Conservation (phyloP, 2,329 filamentous ascomycete genomes). For the Escovopsis sp. region DNA sequence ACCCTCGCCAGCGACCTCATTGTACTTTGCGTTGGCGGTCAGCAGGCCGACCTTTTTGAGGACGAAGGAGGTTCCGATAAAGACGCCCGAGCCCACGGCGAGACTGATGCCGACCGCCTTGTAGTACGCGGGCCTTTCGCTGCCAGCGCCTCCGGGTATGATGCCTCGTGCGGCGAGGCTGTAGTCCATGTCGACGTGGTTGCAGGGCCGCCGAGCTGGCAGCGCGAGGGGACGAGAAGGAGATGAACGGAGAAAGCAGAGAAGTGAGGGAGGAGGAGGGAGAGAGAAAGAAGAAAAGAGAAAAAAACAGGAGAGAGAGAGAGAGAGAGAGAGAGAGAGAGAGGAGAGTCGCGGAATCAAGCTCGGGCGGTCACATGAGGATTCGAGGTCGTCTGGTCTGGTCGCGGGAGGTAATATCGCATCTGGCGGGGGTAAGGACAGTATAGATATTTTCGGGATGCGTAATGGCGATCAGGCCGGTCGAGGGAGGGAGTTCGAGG, state of each 20-base stretch:
- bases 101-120: constrained; percentile 79
- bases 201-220: not conserved
- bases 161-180: constrained; percentile 3
- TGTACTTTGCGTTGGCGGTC: constrained; percentile 89
- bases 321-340: not conserved
- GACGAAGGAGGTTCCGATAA: constrained; percentile 91
- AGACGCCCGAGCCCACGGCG: constrained; percentile 73
- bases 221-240: not conserved
- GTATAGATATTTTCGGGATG: too few species aligned
- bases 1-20: constrained; percentile 87
- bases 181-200: constrained; percentile 1
- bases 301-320: not conserved
- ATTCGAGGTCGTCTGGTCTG: not conserved
- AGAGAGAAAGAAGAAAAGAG: not conserved
- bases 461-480: too few species aligned
- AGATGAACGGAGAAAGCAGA: not conserved
- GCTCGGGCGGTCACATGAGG: not conserved
- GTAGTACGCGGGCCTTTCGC: constrained; percentile 40
- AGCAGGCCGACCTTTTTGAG: constrained; percentile 87
- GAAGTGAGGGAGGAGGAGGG: not conserved
- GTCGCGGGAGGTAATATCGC: not conserved
- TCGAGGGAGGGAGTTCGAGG: not conserved
- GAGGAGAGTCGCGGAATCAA: not conserved
- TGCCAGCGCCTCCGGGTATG: constrained; percentile 4
- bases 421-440: too few species aligned